Evolutionary conservation across 2,329 filamentous ascomycete genomes (phyloP).

Genomic region (Fusarium pseudocircinatum): DNA sequence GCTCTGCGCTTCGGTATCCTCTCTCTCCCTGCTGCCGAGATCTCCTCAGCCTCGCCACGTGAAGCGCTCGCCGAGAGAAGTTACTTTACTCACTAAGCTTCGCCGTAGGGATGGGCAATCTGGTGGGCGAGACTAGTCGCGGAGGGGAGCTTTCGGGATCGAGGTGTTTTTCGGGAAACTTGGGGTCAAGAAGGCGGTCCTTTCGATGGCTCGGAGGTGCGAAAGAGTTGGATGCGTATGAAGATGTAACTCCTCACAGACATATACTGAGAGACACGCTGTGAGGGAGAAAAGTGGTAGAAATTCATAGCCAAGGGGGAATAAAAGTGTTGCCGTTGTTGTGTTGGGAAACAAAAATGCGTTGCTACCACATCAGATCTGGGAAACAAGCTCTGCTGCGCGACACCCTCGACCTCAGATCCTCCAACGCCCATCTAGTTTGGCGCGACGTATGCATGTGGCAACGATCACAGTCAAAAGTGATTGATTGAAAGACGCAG

Average conservation of each 20-base stretch:
- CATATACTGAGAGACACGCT: rapidly evolving
- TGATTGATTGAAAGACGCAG: rapidly evolving
- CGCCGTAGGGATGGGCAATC: rapidly evolving
- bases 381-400: rapidly evolving
- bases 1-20: not conserved
- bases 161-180: rapidly evolving
- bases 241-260: rapidly evolving
- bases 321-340: not conserved
- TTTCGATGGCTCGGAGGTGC: not conserved
- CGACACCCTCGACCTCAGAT: not conserved
- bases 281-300: rapidly evolving
- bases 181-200: rapidly evolving
- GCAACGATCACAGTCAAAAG: rapidly evolving
- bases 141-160: not conserved
- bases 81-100: rapidly evolving
- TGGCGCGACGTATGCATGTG: rapidly evolving
- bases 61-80: rapidly evolving
- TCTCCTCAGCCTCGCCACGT: rapidly evolving
- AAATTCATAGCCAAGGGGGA: rapidly evolving
- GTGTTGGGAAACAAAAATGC: not conserved
- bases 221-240: not conserved
- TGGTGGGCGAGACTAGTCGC: rapidly evolving
- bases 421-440: not conserved
- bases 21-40: not conserved
- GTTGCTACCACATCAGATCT: not conserved